A percentile compares a stretch with the other conserved stretches of the same genome.
Conservation (phyloP, 257 asterid genomes). For the Handroanthus guayacan region DNA sequence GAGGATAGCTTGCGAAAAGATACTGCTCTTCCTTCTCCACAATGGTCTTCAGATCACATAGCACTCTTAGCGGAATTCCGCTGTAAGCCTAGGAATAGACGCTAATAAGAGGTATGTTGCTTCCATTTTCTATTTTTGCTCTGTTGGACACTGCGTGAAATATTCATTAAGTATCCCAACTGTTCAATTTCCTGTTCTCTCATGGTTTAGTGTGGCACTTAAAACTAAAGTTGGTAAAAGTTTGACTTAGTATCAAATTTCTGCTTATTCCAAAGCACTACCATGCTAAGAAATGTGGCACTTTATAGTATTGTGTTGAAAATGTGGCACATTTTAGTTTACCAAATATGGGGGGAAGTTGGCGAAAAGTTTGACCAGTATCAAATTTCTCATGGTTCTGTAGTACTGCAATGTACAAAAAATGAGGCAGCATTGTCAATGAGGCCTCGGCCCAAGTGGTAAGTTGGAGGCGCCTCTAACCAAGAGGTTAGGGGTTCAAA, state of each 20-base stretch:
- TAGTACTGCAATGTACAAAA: too few relatives aligned
- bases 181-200: neutral
- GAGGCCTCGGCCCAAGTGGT: too few relatives aligned
- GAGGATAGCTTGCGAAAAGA: constrained; percentile 95
- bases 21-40: constrained; percentile 98
- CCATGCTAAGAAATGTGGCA: too few relatives aligned
- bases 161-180: neutral
- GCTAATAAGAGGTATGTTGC: constrained; percentile 57
- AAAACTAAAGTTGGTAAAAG: neutral
- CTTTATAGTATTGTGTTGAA: too few relatives aligned
- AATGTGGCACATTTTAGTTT: too few relatives aligned
- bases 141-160: constrained; percentile 1
- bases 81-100: constrained; percentile 80
- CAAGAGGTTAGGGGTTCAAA: too few relatives aligned
- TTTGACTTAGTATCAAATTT: neutral
- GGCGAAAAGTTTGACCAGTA: too few relatives aligned
- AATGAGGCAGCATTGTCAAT: too few relatives aligned
- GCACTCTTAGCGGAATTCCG: constrained; percentile 96
- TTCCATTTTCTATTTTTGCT: constrained; percentile 19
- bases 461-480: too few relatives aligned
- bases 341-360: too few relatives aligned
- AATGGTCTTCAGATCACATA: constrained; percentile 99
- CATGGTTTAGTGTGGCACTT: neutral
- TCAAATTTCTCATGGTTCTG: too few relatives aligned
- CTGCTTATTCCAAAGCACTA: neutral